Evolutionary conservation across 768 basidiomycete species (phyloP).

Genomic region (Sporobolomyces pararoseus): DNA sequence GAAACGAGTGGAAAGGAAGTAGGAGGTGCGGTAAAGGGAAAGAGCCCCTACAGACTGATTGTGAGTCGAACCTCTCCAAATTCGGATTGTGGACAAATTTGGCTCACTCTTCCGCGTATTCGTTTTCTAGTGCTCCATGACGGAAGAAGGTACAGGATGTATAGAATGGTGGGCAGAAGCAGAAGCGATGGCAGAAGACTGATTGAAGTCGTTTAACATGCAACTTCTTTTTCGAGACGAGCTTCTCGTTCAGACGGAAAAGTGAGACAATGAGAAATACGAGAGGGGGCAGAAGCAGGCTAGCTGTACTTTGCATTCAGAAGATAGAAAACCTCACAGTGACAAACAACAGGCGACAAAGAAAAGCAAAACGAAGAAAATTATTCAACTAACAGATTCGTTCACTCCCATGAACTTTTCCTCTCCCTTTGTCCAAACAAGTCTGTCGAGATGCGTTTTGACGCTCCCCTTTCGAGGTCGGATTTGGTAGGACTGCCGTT

Average conservation of each 20-base stretch:
- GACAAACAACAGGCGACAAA: too few species aligned
- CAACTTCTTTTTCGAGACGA: neutral
- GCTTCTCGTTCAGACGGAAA: neutral
- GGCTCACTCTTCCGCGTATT: neutral
- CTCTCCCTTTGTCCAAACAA: slow-evolving; percentile 1
- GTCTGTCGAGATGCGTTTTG: neutral
- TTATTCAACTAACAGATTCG: neutral
- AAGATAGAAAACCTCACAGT: too few species aligned
- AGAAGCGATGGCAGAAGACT: slow-evolving; percentile 22
- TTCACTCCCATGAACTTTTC: slow-evolving; percentile 16
- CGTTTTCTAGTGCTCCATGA: slow-evolving; percentile 49
- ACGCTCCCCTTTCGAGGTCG: neutral
- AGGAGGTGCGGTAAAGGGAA: slow-evolving; percentile 24
- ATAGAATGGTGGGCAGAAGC: slow-evolving; percentile 51
- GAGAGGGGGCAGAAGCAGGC: too few species aligned
- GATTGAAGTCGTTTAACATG: too few species aligned
- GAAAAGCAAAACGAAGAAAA: neutral
- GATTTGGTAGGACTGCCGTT: slow-evolving; percentile 15
- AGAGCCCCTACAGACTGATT: slow-evolving; percentile 48
- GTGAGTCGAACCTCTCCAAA: slow-evolving; percentile 40
- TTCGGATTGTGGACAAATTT: too few species aligned
- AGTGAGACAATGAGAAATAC: neutral
- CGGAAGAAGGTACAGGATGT: slow-evolving; percentile 51
- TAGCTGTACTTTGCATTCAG: neutral
- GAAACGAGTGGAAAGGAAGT: slow-evolving; percentile 13